Base-by-base conservation (phyloP, 2,329 filamentous ascomycete genomes). In the Ophiosphaerella herpotricha region DNA sequence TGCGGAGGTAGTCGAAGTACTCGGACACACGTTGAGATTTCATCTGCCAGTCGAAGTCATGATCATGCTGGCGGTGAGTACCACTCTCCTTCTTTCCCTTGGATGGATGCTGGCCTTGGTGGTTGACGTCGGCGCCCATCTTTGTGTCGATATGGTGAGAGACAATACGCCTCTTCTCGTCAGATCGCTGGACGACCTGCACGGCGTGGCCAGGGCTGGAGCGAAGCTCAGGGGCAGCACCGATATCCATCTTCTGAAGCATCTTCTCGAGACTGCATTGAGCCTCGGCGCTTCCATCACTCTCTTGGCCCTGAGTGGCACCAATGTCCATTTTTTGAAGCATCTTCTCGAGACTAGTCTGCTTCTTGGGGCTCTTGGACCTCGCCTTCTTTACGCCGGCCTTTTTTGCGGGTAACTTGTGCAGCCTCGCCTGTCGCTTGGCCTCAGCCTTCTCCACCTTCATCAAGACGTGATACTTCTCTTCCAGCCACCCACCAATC, bases 381-480 rank as follows among this genome's bases (percentile, higher is more conserved):
- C 26, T 29, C 26, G 4, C 4, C 26, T 29, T 29, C 26, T 29
- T 29, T 8, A 29, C 26, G 3, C 26, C 26, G 26, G 26, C 11
- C 6, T 29, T 29, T 6, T 29, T 29, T 29, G 26, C 42, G 5
- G 40, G 43, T 38, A 54, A 55, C n/a, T 37, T 39, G n/a, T 48
- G 47, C 43, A 41, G 44, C 7, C 49, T 51, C 2, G 12, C 34
- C 23, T 52, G 46, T 7, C 38, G 45, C 29, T 43, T 45, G 7
- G 37, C 56, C 7, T 54, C 58, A 16, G 60, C 47, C 40, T 55
- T 54, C 58, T 70, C 64, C 7, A 57, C 26, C 5, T 37, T 31
- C n/a, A 71, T 43, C 36, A 69, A 23, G 2, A 50, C 35, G 5
- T 58, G 57, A 34, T 71, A 70, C 52, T 65, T 68, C 47, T 67